Evolutionary conservation across 305 asterid genomes (phyloP).

Genomic region (Fraxinus latifolia): DNA sequence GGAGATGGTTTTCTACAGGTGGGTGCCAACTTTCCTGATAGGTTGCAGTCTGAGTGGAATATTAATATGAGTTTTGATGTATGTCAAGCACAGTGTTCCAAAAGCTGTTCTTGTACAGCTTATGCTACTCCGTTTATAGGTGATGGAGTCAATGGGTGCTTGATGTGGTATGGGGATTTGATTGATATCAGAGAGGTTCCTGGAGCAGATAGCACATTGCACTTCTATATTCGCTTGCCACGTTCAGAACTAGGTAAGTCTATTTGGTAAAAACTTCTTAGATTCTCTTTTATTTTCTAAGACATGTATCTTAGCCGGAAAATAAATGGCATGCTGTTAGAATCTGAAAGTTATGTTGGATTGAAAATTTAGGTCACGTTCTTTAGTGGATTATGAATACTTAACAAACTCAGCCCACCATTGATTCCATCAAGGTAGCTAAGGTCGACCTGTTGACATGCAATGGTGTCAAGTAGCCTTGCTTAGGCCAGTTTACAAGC

Average conservation of each 20-base stretch:
- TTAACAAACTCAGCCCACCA: background rate
- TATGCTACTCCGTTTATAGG: constrained; percentile 32
- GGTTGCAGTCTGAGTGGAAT: constrained; percentile 20
- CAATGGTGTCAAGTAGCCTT: background rate
- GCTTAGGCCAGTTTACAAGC: background rate
- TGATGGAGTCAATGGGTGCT: constrained; percentile 36
- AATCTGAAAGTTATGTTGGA: background rate
- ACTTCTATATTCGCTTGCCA: constrained; percentile 31
- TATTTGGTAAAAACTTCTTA: background rate
- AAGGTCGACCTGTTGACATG: background rate
- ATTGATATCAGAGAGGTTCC: constrained; percentile 31
- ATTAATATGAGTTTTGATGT: constrained; percentile 27
- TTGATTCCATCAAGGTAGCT: background rate
- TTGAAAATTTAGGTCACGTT: background rate
- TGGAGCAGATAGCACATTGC: constrained; percentile 24
- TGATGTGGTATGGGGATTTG: constrained; percentile 48
- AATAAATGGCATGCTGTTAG: background rate
- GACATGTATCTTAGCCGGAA: background rate
- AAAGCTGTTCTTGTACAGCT: constrained; percentile 39
- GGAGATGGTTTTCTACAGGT: constrained; percentile 39
- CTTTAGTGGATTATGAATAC: background rate
- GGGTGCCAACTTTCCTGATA: constrained; percentile 42
- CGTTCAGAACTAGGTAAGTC: constrained; percentile 27
- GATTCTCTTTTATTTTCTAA: background rate
- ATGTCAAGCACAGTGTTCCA: constrained; percentile 36